Evolutionary conservation across 768 basidiomycete genomes (phyloP), one percentile per base, ranked within the genome.

Genomic region (Amanita molliuscula): DNA sequence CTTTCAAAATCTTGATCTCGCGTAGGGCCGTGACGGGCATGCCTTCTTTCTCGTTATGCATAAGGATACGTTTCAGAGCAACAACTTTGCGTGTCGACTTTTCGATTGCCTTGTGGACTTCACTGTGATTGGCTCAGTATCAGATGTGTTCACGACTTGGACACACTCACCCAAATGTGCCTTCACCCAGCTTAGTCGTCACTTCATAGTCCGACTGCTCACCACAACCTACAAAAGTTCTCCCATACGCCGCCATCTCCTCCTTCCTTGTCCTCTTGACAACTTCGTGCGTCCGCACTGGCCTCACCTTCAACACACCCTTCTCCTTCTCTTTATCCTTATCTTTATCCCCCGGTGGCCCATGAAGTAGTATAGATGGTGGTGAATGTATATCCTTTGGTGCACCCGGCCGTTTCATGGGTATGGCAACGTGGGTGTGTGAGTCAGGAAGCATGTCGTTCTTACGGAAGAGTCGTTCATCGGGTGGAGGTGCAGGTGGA

Each of bases 31-130:
- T 97, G 18, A 97, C 89, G 1, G 95, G 92, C 76, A 98, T 91
- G 48, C 95, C 95, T 65, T 96, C 95, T 58, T 89, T 88, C 65
- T 94, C 90, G 61, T 94, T 92, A 63, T 96, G 94, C 81, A 96
- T 91, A 49, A 97, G 72, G 56, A 98, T 94, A 46, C 93, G 82
- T 65, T 98, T 98, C 44, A 98, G 69, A 6, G 95, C 95, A 9
- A 97, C 92, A 0, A 73, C 64, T 9, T 65, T 71, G 1, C 79
- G 76, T 0, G 79, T 81, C 3, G 68, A 58, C 11, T 73, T 75
- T 54, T 87, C 82, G 13, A 82, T 71, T 5, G 89, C 93, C 58
- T 92, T 92, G 63, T 94, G 91, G 2, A 96, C 92, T 64, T 94
- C 92, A 36, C 91, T 92, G 61, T 35, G 40, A 42, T 51, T 47